Base-by-base conservation (phyloP, 805 yeast genomes). In the Saccharomyces jurei region DNA sequence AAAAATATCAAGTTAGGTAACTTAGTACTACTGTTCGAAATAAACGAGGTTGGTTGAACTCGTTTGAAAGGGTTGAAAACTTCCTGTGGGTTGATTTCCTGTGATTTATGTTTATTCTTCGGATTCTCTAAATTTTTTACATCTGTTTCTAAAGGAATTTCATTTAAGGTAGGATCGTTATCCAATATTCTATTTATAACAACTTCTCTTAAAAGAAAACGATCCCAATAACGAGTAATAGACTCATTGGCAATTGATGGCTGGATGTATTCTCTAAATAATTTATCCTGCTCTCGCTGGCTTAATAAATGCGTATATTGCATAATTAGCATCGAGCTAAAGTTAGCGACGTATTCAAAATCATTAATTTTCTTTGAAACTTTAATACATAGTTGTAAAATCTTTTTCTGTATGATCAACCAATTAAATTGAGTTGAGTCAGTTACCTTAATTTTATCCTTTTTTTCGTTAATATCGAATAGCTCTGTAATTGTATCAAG, bases 211-310 rank as follows among this genome's bases (percentile, higher is more conserved):
- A 88, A 71, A 8, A 92, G 54, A 54, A 75, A 78, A 0, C 84
- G 82, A 67, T 92, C 97, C 88, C 96, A 88, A 62, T 88, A 89
- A 0, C 74, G 70, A 60, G 60, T 59, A 11, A 70, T 62, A 14
- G 57, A 50, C 1, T 57, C 60, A 13, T 57, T 64, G 4, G 61
- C 51, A 9, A 69, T 52, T 47, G 66, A 50, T 55, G 72, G 63
- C 56, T 65, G 54, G 32, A 68, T 32, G 28, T 62, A 56, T 1
- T 63, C 57, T 32, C 66, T 71, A 9, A 71, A 68, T 2, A 79
- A 56, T 13, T 66, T 67, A 2, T 69, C 57, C 63, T 88, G 96
- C 60, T 87, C 94, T 10, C 76, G 78, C 8, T 72, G 71, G 0
- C 81, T 73, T 48, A 88, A 69, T 26, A 83, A 71, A 59, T 78